These are phyloP conservation scores for Globisporangium sylvaticum DNA, from an alignment of 352 stramenopile species.

Conservation along the genomic window DNA sequence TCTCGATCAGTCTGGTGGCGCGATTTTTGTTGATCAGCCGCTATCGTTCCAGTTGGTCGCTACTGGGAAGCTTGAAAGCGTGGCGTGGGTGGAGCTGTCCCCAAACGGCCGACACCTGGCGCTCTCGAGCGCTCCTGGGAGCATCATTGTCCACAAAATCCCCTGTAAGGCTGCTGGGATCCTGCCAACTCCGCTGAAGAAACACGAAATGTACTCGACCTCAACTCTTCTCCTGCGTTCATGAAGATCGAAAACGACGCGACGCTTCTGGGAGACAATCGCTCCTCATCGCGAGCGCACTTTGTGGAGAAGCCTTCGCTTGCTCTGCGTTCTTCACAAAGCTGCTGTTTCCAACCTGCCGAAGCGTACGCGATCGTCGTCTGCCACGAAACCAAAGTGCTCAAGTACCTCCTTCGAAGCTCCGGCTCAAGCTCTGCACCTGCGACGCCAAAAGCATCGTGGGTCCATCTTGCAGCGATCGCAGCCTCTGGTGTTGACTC, in stretches of 20 bases:
- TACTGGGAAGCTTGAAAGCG: conserved; percentile 1
- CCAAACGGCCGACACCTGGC: conserved; percentile 25
- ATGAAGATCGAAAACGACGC: conserved; percentile 7
- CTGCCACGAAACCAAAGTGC: conserved; percentile 27
- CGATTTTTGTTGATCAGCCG: not conserved
- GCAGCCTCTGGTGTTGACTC: conserved; percentile 31
- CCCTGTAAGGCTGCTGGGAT: not conserved
- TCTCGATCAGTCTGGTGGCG: not conserved
- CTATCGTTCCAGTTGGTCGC: conserved; percentile 7
- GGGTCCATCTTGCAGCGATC: conserved; percentile 39
- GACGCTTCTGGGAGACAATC: not conserved
- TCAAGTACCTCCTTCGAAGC: conserved; percentile 28
- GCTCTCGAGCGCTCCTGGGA: conserved; percentile 9
- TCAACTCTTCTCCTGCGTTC: not conserved
- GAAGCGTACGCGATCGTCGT: conserved; percentile 32
- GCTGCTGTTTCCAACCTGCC: not conserved
- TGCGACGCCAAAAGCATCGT: conserved; percentile 13
- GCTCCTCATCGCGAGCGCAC: not conserved
- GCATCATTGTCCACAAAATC: conserved; percentile 10
- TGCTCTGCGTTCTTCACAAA: not conserved
- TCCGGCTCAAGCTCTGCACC: not conserved
- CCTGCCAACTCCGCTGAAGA: not conserved
- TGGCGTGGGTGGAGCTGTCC: conserved; percentile 22
- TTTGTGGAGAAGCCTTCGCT: conserved; percentile 10
- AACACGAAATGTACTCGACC: not conserved